Evolutionary conservation across 2,329 filamentous ascomycete genomes (phyloP).

Genomic region (Fusarium temperatum): DNA sequence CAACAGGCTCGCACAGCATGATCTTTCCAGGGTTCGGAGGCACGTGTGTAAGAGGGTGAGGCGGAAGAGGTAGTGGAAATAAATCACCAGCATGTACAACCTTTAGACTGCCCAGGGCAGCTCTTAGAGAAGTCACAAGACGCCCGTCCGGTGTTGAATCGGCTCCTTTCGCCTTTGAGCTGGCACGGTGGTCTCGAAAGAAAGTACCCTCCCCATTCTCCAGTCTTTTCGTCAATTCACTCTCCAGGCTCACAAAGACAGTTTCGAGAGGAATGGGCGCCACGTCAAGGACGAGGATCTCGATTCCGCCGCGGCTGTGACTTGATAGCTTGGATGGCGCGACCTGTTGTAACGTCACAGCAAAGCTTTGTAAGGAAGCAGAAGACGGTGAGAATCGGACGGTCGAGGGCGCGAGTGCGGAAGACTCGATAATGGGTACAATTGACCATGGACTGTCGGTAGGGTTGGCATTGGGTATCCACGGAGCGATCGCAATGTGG

Average conservation of each 20-base stretch:
- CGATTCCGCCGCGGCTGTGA: slow-evolving; percentile 79
- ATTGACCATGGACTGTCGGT: slow-evolving; percentile 83
- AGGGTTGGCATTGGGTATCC: slow-evolving; percentile 67
- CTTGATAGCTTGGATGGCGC: slow-evolving; percentile 79
- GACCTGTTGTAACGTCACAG: slow-evolving; percentile 74
- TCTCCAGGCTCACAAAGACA: slow-evolving; percentile 86
- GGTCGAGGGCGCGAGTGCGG: slow-evolving; percentile 76
- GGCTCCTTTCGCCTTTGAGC: slow-evolving; percentile 50
- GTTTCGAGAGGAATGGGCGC: slow-evolving; percentile 82
- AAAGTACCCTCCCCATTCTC: slow-evolving; percentile 87
- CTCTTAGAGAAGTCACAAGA: slow-evolving; percentile 73
- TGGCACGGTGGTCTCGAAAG: slow-evolving; percentile 68
- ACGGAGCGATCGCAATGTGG: slow-evolving; percentile 78
- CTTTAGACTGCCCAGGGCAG: slow-evolving; percentile 75
- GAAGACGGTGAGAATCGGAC: slow-evolving; percentile 81
- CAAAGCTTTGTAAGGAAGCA: slow-evolving; percentile 80
- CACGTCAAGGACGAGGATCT: slow-evolving; percentile 85
- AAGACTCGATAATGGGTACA: slow-evolving; percentile 75
- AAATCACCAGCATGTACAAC: slow-evolving; percentile 88
- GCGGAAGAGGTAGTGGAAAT: slow-evolving; percentile 77
- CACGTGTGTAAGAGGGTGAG: slow-evolving; percentile 87
- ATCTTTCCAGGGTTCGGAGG: slow-evolving; percentile 87
- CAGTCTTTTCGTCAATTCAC: slow-evolving; percentile 78
- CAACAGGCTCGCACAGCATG: slow-evolving; percentile 91
- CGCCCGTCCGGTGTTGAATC: slow-evolving; percentile 61